Base-by-base conservation (phyloP, 2,329 filamentous ascomycete species). In the Triangularia verruculosa region DNA sequence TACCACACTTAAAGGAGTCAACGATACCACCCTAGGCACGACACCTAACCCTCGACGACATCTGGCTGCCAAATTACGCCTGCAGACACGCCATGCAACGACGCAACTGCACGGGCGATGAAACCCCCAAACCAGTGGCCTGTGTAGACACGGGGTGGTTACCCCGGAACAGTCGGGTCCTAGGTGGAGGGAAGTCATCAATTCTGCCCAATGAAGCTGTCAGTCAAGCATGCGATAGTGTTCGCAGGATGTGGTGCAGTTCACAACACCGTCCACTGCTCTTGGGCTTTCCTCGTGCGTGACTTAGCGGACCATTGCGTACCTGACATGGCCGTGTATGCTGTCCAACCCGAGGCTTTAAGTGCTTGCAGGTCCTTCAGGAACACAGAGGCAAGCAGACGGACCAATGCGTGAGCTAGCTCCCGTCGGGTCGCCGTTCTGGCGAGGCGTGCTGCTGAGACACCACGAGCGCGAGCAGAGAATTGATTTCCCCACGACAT, bases 271-370 rank as follows among this genome's bases (percentile, higher is more conserved):
- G 34, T n/a, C 62, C 58, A 43, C 43, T 64, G 52, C n/a, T 30
- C 34, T 47, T 47, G 20, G 22, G 27, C 25, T 27, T 15, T 15
- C 51, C 51, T 54, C 25, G 15, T 15, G 12, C 24, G 22, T 54
- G 22, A 12, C 47, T 28, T 43, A 47, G 34, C 22, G 24, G 32
- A 17, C 57, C 25, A 24, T 34, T 5, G 34, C 55, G 64, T 63
- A 57, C 66, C 66, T 68, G 64, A 56, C 64, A 68, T 66, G 62
- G 62, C 51, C 62, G 62, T 63, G 62, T 66, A 63, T 68, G 66
- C 62, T 61, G 66, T 68, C 58, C 39, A 25, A 64, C 62, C 20
- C 56, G 59, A 67, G 17, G 59, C 51, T n/a, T 60, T 62, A 24
- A 65, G 66, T 66, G 66, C 28, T 39, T 66, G 66, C 62, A 68